phyloP scores from a whole-genome alignment of 169 alveolate genomes.

The Plasmodium chabaudi region DNA sequence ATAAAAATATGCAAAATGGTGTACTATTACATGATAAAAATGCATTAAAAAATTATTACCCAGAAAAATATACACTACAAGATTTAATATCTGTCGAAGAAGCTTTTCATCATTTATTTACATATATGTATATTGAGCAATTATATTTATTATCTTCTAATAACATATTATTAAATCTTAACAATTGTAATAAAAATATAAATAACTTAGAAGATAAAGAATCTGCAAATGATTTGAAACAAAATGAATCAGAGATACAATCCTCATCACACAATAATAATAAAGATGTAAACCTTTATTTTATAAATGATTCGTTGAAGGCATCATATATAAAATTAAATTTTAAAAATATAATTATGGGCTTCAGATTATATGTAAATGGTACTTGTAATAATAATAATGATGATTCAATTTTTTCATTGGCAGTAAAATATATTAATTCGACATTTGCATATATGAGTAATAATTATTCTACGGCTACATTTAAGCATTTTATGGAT shows the following conservation, averaged over 20 bases:
- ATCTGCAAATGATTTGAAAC: background rate
- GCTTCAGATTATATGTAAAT: conserved; percentile 66
- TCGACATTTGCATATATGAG: conserved; percentile 41
- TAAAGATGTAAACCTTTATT: conserved; percentile 44
- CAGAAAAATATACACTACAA: conserved; percentile 38
- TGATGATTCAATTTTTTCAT: conserved; percentile 40
- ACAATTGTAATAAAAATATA: conserved; percentile 10
- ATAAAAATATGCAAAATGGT: conserved; percentile 55
- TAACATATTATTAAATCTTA: conserved; percentile 37
- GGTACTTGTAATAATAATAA: conserved; percentile 47
- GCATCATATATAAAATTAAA: conserved; percentile 51
- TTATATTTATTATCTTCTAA: conserved; percentile 57
- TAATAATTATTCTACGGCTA: conserved; percentile 30
- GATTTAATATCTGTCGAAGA: conserved; percentile 69
- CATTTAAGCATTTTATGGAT: conserved; percentile 70
- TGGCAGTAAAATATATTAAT: conserved; percentile 55
- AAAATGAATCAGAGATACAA: background rate
- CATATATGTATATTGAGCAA: conserved; percentile 76
- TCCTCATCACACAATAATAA: conserved; percentile 16
- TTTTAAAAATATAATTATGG: conserved; percentile 62
- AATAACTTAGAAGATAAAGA: background rate
- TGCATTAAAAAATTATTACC: conserved; percentile 39
- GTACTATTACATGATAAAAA: conserved; percentile 37
- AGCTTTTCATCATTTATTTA: conserved; percentile 65
- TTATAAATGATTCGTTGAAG: conserved; percentile 29